A percentile compares a stretch with the other conserved stretches of the same genome.
These are phyloP conservation scores for Tetraselmis striata DNA, from an alignment of 139 green algal genomes.

Conservation along the genomic window DNA sequence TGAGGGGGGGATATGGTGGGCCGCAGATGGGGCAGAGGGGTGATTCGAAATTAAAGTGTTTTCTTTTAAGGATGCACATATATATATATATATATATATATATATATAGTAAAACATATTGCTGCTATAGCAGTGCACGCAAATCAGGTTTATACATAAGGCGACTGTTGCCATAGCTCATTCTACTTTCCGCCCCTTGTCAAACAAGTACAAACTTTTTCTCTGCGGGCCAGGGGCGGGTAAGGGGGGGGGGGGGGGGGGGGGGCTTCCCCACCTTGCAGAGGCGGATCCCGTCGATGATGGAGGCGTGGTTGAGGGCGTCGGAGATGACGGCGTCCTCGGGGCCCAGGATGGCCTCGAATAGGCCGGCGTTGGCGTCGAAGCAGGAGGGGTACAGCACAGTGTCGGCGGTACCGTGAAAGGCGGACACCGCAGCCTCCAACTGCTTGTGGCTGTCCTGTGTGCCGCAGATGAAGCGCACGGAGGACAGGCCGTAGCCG, in stretches of 20 bases:
- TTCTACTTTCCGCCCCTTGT: too few relatives aligned
- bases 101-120: neutral
- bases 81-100: neutral
- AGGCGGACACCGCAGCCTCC: constrained; percentile 44
- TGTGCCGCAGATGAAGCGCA: constrained; percentile 67
- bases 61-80: too few relatives aligned
- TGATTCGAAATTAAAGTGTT: too few relatives aligned
- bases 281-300: constrained; percentile 70
- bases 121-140: neutral
- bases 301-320: constrained; percentile 66
- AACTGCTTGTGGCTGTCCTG: constrained; percentile 41
- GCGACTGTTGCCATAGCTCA: too few relatives aligned
- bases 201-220: too few relatives aligned
- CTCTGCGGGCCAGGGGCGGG: too few relatives aligned
- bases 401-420: constrained; percentile 50
- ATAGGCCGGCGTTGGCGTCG: constrained; percentile 65
- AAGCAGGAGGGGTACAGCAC: constrained; percentile 67
- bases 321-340: constrained; percentile 62
- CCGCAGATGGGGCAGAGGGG: too few relatives aligned
- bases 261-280: too few relatives aligned
- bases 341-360: constrained; percentile 54
- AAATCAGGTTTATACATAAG: too few relatives aligned
- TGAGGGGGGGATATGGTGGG: too few relatives aligned
- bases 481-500: constrained; percentile 54
- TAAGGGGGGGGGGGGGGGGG: too few relatives aligned